Evolutionary conservation across 2,329 filamentous ascomycete species (phyloP).

Genomic region (Xylaria arbuscula): DNA sequence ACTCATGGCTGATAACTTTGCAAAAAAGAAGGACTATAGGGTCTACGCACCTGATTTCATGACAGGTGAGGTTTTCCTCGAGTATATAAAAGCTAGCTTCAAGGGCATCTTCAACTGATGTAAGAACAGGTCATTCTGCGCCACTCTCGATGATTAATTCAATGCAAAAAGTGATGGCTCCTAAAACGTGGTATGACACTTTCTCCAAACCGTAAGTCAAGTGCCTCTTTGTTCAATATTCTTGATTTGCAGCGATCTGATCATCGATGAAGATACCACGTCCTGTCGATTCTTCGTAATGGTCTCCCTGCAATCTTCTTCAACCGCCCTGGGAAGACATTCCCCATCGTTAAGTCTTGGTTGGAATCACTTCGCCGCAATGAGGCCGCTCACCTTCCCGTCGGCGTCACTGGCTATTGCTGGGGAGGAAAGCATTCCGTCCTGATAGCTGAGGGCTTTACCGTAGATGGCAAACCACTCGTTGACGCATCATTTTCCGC

Average conservation of each 20-base stretch:
- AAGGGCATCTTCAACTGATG: constrained; percentile 9
- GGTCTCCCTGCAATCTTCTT: constrained; percentile 51
- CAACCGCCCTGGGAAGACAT: constrained; percentile 49
- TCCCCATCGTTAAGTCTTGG: constrained; percentile 52
- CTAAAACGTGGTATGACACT: constrained; percentile 37
- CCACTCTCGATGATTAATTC: constrained; percentile 49
- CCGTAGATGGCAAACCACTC: constrained; percentile 51
- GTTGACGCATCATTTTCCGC: constrained; percentile 64
- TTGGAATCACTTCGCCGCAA: constrained; percentile 52
- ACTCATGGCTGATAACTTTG: constrained; percentile 65
- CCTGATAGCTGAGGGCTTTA: constrained; percentile 55
- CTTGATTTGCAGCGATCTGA: background rate
- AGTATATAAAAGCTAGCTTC: background rate
- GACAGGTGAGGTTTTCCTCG: constrained; percentile 49
- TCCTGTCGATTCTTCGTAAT: constrained; percentile 42
- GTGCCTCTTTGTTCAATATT: too few relatives aligned
- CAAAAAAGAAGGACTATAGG: constrained; percentile 60
- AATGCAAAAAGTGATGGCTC: constrained; percentile 44
- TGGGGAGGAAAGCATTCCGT: constrained; percentile 70
- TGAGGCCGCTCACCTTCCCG: constrained; percentile 46
- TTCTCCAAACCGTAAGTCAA: constrained; percentile 49
- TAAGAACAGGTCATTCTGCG: constrained; percentile 38
- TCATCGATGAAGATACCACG: constrained; percentile 30
- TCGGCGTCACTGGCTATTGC: constrained; percentile 70
- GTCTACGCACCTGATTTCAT: constrained; percentile 70